Evolutionary conservation across 1,284 basidiomycete genomes (phyloP).

Genomic region (Pseudozyma thailandica): DNA sequence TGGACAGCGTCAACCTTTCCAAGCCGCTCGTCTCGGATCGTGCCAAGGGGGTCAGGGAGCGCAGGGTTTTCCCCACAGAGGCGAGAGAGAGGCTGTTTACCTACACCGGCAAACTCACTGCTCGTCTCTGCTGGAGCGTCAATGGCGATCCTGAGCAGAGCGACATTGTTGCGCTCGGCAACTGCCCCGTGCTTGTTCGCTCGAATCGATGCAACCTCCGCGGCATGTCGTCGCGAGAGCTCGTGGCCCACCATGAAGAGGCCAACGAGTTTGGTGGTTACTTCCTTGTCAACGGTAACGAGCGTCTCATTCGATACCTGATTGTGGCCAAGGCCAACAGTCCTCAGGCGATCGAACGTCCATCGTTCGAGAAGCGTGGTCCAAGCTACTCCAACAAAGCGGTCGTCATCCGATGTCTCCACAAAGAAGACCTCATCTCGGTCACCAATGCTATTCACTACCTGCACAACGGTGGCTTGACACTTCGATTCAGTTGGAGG

Average conservation of each 20-base stretch:
- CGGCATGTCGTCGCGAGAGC: conserved; percentile 82
- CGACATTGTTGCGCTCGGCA: conserved; percentile 86
- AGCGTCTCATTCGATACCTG: conserved; percentile 96
- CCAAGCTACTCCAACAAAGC: conserved; percentile 94
- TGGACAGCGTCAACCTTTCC: conserved; percentile 85
- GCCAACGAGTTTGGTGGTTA: conserved; percentile 98
- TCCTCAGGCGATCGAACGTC: conserved; percentile 84
- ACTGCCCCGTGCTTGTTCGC: conserved; percentile 96
- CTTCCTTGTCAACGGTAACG: conserved; percentile 98
- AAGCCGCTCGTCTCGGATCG: conserved; percentile 88
- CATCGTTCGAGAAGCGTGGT: conserved; percentile 89
- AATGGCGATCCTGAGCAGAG: conserved; percentile 79
- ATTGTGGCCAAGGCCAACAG: conserved; percentile 90
- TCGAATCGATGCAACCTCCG: conserved; percentile 94
- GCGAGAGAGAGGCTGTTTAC: conserved; percentile 86
- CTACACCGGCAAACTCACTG: conserved; percentile 90
- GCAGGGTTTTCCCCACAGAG: conserved; percentile 79
- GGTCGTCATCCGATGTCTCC: conserved; percentile 93
- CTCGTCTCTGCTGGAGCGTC: conserved; percentile 87
- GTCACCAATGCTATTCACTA: conserved; percentile 95
- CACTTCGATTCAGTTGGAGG: conserved; percentile 93
- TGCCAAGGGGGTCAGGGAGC: conserved; percentile 79
- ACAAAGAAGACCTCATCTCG: conserved; percentile 68
- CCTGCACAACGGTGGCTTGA: conserved; percentile 93
- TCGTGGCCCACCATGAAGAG: conserved; percentile 92